Conservation (phyloP, 2,329 filamentous ascomycete genomes). For the Pyrenochaeta sp. region DNA sequence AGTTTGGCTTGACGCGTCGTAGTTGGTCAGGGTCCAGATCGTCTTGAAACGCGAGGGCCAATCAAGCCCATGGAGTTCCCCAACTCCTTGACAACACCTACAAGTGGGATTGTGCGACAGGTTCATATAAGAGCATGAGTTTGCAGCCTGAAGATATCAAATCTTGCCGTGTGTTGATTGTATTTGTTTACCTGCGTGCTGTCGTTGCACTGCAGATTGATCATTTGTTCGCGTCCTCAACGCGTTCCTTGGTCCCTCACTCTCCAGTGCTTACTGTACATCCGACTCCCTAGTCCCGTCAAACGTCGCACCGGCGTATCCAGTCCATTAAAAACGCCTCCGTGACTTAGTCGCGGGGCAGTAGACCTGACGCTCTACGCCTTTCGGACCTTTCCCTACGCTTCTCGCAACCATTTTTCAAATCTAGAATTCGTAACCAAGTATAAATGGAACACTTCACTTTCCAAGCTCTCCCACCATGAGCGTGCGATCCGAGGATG, state of each 20-base stretch:
- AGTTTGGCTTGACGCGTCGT: constrained; percentile 7
- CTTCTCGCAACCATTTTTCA: constrained; percentile 34
- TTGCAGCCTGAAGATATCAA: constrained; percentile 25
- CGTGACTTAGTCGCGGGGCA: constrained; percentile 33
- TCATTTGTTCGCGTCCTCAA: constrained; percentile 26
- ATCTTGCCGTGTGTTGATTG: constrained; percentile 25
- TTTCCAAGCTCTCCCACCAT: constrained; percentile 82
- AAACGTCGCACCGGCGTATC: constrained; percentile 46
- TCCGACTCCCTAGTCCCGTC: constrained; percentile 24
- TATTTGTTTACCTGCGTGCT: constrained; percentile 21
- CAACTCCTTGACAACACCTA: constrained; percentile 22
- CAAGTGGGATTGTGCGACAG: constrained; percentile 21
- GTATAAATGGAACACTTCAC: constrained; percentile 51
- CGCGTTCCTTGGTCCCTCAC: constrained; percentile 26
- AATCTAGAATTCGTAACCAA: constrained; percentile 34
- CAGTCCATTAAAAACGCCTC: constrained; percentile 33
- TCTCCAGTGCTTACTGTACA: constrained; percentile 12
- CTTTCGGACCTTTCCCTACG: constrained; percentile 32
- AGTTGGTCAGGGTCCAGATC: constrained; percentile 28
- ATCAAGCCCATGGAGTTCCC: constrained; percentile 24
- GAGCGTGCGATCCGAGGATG: constrained; percentile 86
- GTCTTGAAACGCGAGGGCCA: constrained; percentile 28
- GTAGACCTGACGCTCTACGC: constrained; percentile 16
- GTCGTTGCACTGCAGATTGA: constrained; percentile 25
- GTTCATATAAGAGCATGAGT: constrained; percentile 32